Base-by-base conservation (phyloP, 2,329 filamentous ascomycete genomes). In the Balansia obtecta region DNA sequence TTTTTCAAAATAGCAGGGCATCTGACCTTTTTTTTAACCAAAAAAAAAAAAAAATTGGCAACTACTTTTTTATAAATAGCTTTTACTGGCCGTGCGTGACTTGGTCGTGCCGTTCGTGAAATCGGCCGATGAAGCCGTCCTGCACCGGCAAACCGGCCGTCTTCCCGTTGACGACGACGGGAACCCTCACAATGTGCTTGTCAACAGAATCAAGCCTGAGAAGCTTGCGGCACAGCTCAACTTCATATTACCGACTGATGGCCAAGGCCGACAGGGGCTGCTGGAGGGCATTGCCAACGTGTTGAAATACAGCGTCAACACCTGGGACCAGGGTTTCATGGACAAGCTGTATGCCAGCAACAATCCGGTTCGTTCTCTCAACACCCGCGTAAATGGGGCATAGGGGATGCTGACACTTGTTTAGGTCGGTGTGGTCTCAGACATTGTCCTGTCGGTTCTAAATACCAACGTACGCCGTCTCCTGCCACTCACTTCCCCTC, bases 321-420 rank as follows among this genome's bases (percentile, higher is more conserved):
- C 91, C n/a, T 97, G 90, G 87, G 86, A 95, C 61, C 90, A 95
- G 67, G 91, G 91, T 11, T 98, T 97, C 68, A 70, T 97, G 61
- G 90, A 96, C 69, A 97, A 98, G 70, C 74, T 97, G 16, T 97
- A 96, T 66, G 81, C 86, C n/a, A 85, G 84, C 56, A 94, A 88
- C 39, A 93, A 93, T 62, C 85, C 91, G 41, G 83, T 85, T 62
- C 53, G 77, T 67, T 27, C 15, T 37, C 13, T 37, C 27, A 44
- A n/a, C 4, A 44, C 2, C 8, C 27, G 4, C 2, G 33, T 37
- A 15, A 9, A 37, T 3, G 3, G 34, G 2, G 8, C 15, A 4
- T 11, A 11, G n/a, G 8, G 16, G 8, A 9, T 13, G 13, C 22
- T 40, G 12, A 27, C 43, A 22, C 1, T 33, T 20, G 37, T 20